A percentile compares a stretch with the other conserved stretches of the same genome.
phyloP scores from a whole-genome alignment of 1,284 basidiomycete genomes.

The Sanguinoderma infundibulare region DNA sequence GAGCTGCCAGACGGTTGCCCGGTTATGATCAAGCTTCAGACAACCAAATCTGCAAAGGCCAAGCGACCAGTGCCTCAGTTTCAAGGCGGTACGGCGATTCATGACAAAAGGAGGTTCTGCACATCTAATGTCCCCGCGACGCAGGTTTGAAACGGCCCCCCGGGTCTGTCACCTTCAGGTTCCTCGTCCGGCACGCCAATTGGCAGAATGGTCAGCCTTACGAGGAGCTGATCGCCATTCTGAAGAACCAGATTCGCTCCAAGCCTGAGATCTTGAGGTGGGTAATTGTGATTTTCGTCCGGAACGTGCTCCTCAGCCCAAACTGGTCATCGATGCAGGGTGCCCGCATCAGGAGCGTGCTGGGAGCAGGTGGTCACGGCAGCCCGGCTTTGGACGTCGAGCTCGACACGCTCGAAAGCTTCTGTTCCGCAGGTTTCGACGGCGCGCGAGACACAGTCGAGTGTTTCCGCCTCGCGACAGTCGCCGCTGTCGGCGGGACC shows the following conservation, averaged over 20 bases:
- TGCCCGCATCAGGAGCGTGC: too few species aligned
- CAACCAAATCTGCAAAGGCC: background rate
- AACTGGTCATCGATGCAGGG: too few species aligned
- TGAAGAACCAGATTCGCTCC: constrained; percentile 10
- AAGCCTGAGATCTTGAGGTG: constrained; percentile 1
- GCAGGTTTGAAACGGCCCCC: constrained; percentile 10
- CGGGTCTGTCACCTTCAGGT: constrained; percentile 22
- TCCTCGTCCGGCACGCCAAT: constrained; percentile 18
- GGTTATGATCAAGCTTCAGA: background rate
- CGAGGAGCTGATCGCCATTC: constrained; percentile 4
- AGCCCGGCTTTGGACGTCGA: too few species aligned
- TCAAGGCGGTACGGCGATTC: too few species aligned
- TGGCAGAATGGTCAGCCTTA: constrained; percentile 19
- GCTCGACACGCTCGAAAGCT: too few species aligned
- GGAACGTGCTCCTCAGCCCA: too few species aligned
- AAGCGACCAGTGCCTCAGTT: background rate
- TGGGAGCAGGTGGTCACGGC: too few species aligned
- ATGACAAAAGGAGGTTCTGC: too few species aligned
- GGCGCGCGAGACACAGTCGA: background rate
- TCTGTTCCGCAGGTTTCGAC: too few species aligned
- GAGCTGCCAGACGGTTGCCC: background rate
- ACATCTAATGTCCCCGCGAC: too few species aligned
- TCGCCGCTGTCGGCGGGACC: constrained; percentile 7
- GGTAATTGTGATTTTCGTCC: too few species aligned
- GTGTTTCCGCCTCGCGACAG: background rate